Evolutionary conservation across 1,284 basidiomycete species (phyloP), one percentile per base, ranked within the genome.

Genomic region (Ustilago esculenta): DNA sequence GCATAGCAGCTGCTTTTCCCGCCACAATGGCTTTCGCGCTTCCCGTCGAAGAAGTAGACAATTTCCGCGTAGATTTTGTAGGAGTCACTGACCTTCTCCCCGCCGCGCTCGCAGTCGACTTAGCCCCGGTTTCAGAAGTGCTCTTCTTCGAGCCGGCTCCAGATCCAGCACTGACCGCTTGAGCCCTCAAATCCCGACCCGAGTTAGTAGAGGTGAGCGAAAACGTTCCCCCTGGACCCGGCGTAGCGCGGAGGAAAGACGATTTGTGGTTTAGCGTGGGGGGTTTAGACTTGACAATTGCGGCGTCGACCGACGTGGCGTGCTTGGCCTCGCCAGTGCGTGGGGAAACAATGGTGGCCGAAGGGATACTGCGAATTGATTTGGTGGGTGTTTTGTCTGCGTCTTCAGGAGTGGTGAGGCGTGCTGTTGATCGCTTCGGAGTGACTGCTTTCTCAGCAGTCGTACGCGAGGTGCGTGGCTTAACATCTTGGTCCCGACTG

Each of bases 161-260:
- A 8, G 45, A 54, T 11, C 43, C 43, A 2, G 12, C 37, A 51
- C 58, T 58, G 18, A 60, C 7, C 11, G 48, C 59, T 10, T 57
- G 34, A 5, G 56, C 41, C 6, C 57, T 25, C 30, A 64, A 29
- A 21, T 39, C 63, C 23, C 37, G 32, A 4, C 56, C 52, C 0
- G 53, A 53, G 20, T 59, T 44, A 6, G 57, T 57, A 25, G 59
- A 36, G 0, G 65, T 54, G 12, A 70, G 48, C 5, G 55, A 59
- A 15, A 70, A 70, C 9, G 59, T 65, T 0, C 67, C 67, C 7
- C 67, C 63, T 4, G 72, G 72, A n/a, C 55, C 56, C 1, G 72
- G 72, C 2, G 67, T 73, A 0, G 72, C 68, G 14, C 64, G 59
- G 3, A 73, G 34, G 48, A 63, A 73, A 17, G 55, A 55, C 12